Percentiles rank a stretch among this genome's conserved stretches.
Evolutionary conservation across 2,329 filamentous ascomycete genomes (phyloP).

Genomic region (Knufia petricola): DNA sequence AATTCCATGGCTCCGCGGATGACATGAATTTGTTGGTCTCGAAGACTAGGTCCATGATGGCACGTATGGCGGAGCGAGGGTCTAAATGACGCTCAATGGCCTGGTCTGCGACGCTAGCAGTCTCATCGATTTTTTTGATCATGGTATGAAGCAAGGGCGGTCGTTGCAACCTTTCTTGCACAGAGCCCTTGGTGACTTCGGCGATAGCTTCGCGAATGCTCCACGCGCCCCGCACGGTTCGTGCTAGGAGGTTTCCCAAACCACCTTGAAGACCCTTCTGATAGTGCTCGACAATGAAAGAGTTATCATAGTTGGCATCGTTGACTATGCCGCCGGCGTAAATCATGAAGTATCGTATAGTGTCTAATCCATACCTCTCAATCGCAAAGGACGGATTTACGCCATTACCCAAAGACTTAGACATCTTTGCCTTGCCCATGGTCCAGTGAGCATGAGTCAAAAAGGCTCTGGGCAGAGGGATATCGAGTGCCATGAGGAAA

Average conservation of each 20-base stretch:
- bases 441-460: constrained; percentile 95
- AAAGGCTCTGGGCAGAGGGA: constrained; percentile 69
- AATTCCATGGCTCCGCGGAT: constrained; percentile 58
- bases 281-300: constrained; percentile 63
- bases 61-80: constrained; percentile 54
- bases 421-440: constrained; percentile 86
- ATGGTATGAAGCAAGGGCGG: constrained; percentile 19
- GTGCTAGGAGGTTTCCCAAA: constrained; percentile 68
- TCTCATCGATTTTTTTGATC: constrained; percentile 30
- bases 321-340: constrained; percentile 65
- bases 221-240: constrained; percentile 61
- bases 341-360: constrained; percentile 80
- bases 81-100: constrained; percentile 54
- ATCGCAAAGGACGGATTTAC: constrained; percentile 90
- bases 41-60: constrained; percentile 47
- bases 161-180: constrained; percentile 32
- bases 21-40: constrained; percentile 61
- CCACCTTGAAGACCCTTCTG: constrained; percentile 67
- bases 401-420: constrained; percentile 88
- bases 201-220: constrained; percentile 52
- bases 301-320: constrained; percentile 80
- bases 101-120: constrained; percentile 33
- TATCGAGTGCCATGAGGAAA: constrained; percentile 75
- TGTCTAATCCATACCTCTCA: constrained; percentile 77
- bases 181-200: constrained; percentile 26